Base-by-base conservation (phyloP, 345 rosid species). In the Kernera saxatilis region DNA sequence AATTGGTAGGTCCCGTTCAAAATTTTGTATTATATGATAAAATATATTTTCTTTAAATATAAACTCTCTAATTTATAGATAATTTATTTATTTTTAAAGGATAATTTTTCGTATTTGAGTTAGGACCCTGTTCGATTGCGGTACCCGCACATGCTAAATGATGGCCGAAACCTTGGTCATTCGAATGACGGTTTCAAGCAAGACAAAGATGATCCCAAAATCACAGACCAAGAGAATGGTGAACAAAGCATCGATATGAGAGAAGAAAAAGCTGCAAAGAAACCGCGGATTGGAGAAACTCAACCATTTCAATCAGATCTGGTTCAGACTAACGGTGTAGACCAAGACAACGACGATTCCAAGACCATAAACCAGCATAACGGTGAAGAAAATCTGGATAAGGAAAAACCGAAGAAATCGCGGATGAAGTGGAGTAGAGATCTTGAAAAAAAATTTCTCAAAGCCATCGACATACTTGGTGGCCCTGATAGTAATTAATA, bases 401-500 rank as follows among this genome's bases (percentile, higher is more conserved):
- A 19, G 3, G 29, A 17, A 8, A 48, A 4, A 11, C 10, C 26
- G 17, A 36, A 10, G 12, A 73, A 12, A 49, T 8, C 10, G 2
- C 25, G 77, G 67, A 39, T 73, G 66, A n/a, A 5, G 17, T 73
- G 77, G 77, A 29, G 36, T 1, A 6, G 0, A 14, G 46, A 48
- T 29, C 67, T 73, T 65, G 60, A 66, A 15, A 2, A 73, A n/a
- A 57, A 67, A 3, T 73, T 66, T 65, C 53, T 66, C n/a, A 4
- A 57, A 6, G 72, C 66, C 18, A 17, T 73, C 21, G 52, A 73
- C 3, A 0, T n/a, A 5, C 1, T 29, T 66, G 77, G 77, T 21
- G 78, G 78, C 11, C 11, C 62, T 30, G 25, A 17, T 30, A 66
- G 77, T 73, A 66, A 64, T 4, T n/a, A n/a, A n/a, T 17, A 69